Percentiles rank a stretch among this genome's conserved stretches.
phyloP scores from a whole-genome alignment of 176 grass and related monocot species.

The Rhipidocladum racemiflorum region DNA sequence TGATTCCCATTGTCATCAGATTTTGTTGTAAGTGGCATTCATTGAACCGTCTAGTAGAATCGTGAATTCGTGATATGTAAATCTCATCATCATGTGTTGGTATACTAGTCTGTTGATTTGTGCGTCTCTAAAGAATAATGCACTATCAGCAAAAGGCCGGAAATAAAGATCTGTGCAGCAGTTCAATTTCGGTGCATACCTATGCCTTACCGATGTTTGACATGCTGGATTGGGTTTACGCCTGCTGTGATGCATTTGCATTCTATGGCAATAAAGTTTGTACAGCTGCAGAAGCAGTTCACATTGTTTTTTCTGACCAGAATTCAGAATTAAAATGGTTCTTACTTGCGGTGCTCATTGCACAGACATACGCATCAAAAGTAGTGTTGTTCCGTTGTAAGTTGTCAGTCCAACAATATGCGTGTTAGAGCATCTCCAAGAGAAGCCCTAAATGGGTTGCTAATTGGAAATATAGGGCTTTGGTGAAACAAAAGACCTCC shows the following conservation, averaged over 20 bases:
- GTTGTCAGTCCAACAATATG: too few relatives aligned
- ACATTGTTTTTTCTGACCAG: too few relatives aligned
- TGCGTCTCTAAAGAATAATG: not conserved
- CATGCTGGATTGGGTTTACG: not conserved
- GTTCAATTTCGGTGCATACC: not conserved
- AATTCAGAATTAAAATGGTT: too few relatives aligned
- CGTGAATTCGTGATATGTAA: not conserved
- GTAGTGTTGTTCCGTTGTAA: too few relatives aligned
- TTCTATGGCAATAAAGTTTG: not conserved
- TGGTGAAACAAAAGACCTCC: too few relatives aligned
- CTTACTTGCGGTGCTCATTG: too few relatives aligned
- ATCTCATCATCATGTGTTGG: not conserved
- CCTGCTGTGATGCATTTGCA: not conserved
- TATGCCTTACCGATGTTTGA: not conserved
- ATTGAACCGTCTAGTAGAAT: not conserved
- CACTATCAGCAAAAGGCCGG: not conserved
- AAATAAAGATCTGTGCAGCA: not conserved
- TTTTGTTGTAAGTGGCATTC: conserved; percentile 7
- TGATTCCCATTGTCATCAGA: not conserved
- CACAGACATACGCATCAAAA: too few relatives aligned
- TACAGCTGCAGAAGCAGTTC: not conserved
- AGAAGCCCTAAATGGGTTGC: too few relatives aligned
- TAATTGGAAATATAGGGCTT: too few relatives aligned
- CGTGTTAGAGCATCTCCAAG: too few relatives aligned
- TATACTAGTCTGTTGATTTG: not conserved